Evolutionary conservation across 495 filamentous ascomycete species (phyloP), one percentile per base, ranked within the genome.

Genomic region (Neohortaea acidophila): DNA sequence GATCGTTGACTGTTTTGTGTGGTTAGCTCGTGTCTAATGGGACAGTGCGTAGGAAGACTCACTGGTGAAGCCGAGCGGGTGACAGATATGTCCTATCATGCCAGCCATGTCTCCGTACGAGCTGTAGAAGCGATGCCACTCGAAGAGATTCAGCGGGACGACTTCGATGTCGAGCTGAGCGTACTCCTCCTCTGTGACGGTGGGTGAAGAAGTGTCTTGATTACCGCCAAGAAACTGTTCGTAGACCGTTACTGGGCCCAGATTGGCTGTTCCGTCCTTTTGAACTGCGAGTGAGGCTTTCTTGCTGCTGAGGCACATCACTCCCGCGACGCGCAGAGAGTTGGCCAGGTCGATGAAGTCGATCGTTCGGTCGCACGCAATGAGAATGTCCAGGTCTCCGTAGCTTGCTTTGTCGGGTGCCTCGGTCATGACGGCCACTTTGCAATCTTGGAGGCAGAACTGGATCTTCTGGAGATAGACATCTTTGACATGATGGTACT

Each of bases 41-140:
- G n/a, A n/a, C n/a, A n/a, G n/a, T n/a, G n/a, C n/a, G n/a, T n/a
- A n/a, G n/a, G n/a, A n/a, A n/a, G n/a, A n/a, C n/a, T n/a, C n/a
- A n/a, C n/a, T 60, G 0, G 72, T 79, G 15, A 83, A 61, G 9
- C 79, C 77, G 21, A 70, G 69, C 0, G 64, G 64, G 5, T 74
- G 61, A 13, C 79, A 69, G 11, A 59, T 71, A 21, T 63, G 59
- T 0, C 78, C 77, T 0, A 84, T 47, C 1, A 84, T 59, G 30
- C 73, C 75, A 69, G 69, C 73, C 0, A 83, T 46, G 38, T 81
- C 80, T 22, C 76, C 71, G 34, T 81, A 73, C 1, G 67, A 65
- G 9, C 70, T 54, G 46, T 70, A 71, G 53, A 79, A 79, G 19
- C 68, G 51, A 38, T 62, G 55, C 79, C 79, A 82, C 10, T 62